Evolutionary conservation across 83 land plant species (phyloP).

Genomic region (Diphasiastrum complanatum): DNA sequence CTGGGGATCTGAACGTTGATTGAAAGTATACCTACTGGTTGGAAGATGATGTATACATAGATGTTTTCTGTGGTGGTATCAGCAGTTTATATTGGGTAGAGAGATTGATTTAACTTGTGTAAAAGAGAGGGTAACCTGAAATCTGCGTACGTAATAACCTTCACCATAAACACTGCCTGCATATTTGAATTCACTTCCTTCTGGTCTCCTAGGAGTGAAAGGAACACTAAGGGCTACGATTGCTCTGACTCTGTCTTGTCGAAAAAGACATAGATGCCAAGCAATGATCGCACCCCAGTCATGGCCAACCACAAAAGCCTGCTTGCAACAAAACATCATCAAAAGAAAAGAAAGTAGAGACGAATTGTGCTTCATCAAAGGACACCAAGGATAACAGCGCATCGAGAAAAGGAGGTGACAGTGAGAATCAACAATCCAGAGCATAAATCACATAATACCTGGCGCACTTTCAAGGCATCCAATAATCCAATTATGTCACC

Average conservation of each 20-base stretch:
- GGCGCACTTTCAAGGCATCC: constrained; percentile 23
- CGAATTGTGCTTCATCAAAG: neutral
- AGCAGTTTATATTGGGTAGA: too few relatives aligned
- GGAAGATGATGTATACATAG: too few relatives aligned
- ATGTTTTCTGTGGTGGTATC: too few relatives aligned
- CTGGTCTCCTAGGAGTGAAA: constrained; percentile 15
- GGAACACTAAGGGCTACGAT: constrained; percentile 30
- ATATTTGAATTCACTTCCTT: too few relatives aligned
- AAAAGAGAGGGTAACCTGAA: too few relatives aligned
- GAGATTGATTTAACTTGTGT: too few relatives aligned
- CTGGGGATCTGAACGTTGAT: too few relatives aligned
- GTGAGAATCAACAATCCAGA: neutral
- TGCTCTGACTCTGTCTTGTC: constrained; percentile 39
- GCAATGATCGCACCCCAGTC: constrained; percentile 53
- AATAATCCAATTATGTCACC: constrained; percentile 47
- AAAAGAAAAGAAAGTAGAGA: neutral
- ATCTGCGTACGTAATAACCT: too few relatives aligned
- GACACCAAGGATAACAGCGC: neutral
- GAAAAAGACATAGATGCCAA: constrained; percentile 31
- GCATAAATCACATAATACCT: constrained; percentile 12
- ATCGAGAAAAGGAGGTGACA: neutral
- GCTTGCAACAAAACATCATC: neutral
- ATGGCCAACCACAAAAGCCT: constrained; percentile 33
- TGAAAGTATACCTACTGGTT: too few relatives aligned
- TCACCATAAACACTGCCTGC: too few relatives aligned